phyloP scores from a whole-genome alignment of 139 green algal genomes.

The Chlamydomonas sp. region DNA sequence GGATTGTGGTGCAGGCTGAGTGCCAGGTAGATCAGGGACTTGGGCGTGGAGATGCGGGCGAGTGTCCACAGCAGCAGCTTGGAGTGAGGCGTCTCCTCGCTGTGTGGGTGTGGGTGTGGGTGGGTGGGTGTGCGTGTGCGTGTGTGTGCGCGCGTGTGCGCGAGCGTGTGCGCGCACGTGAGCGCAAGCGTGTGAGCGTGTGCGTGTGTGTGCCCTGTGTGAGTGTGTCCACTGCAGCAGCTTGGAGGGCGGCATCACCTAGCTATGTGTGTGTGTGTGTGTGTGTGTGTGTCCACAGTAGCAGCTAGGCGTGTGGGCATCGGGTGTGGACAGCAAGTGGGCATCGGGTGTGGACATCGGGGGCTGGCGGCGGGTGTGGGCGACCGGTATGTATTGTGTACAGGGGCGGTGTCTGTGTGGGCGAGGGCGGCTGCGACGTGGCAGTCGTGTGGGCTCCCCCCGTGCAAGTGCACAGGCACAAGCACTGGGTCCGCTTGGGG shows the following conservation, averaged over 20 bases:
- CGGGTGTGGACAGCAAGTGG: too few species aligned
- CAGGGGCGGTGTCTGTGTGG: not conserved
- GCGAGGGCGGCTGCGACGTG: not conserved
- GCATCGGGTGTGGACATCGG: not conserved
- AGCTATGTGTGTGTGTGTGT: too few species aligned
- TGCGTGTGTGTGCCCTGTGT: not conserved
- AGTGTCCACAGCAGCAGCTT: slow-evolving; percentile 41
- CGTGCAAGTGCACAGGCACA: too few species aligned
- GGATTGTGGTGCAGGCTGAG: slow-evolving; percentile 49
- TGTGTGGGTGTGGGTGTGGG: slow-evolving; percentile 11
- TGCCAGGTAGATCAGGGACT: slow-evolving; percentile 32
- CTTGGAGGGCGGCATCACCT: not conserved
- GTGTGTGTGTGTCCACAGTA: too few species aligned
- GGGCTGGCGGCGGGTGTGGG: not conserved
- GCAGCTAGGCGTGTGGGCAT: too few species aligned
- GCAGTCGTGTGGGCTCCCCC: not conserved
- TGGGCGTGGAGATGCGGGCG: slow-evolving; percentile 18
- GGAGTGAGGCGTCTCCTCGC: slow-evolving; percentile 38
- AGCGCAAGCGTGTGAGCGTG: not conserved
- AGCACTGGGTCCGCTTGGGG: not conserved
- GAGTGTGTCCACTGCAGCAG: not conserved
- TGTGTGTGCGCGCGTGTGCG: too few species aligned
- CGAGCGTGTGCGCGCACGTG: not conserved
- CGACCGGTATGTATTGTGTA: not conserved
- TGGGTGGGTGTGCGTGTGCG: not conserved